A percentile compares a stretch with the other conserved stretches of the same genome.
Conservation (phyloP, 176 grass and related monocot species). For the Ananas comosus region DNA sequence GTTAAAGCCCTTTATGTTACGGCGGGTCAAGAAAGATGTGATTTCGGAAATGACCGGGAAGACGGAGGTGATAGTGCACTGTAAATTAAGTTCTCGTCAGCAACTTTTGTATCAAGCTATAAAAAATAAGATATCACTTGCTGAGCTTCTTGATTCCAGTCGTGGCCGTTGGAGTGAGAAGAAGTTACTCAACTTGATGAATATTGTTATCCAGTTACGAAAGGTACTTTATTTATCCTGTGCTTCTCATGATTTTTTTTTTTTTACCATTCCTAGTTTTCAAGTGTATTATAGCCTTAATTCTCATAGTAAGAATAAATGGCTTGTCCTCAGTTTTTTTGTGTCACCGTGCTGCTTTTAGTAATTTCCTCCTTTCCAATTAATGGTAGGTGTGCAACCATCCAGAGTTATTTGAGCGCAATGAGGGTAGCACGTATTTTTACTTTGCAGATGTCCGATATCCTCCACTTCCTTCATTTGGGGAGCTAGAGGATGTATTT, state of each 20-base stretch:
- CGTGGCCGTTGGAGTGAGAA: conserved; percentile 93
- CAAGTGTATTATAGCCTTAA: not conserved
- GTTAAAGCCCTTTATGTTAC: conserved; percentile 95
- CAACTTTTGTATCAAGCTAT: conserved; percentile 97
- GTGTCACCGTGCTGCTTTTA: conserved; percentile 4
- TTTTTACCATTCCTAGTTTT: not conserved
- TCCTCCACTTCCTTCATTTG: conserved; percentile 82
- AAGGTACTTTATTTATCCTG: conserved; percentile 49
- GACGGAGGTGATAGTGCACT: conserved; percentile 85
- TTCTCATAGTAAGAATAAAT: not conserved
- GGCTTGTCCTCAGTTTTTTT: not conserved
- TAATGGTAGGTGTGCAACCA: conserved; percentile 95
- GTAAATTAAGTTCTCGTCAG: conserved; percentile 94
- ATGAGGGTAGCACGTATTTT: conserved; percentile 92
- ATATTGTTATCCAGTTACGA: conserved; percentile 96
- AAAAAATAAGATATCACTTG: conserved; percentile 98
- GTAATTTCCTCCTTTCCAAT: conserved; percentile 4
- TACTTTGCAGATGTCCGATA: conserved; percentile 87
- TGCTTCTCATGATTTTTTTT: too few relatives aligned
- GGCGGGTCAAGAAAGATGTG: conserved; percentile 97
- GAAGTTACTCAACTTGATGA: conserved; percentile 95
- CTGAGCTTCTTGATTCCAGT: conserved; percentile 74
- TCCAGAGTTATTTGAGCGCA: conserved; percentile 97
- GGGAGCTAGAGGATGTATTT: conserved; percentile 79
- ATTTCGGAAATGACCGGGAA: conserved; percentile 98